phyloP scores from a whole-genome alignment of 352 stramenopile species.

The Phytophthora idaei region DNA sequence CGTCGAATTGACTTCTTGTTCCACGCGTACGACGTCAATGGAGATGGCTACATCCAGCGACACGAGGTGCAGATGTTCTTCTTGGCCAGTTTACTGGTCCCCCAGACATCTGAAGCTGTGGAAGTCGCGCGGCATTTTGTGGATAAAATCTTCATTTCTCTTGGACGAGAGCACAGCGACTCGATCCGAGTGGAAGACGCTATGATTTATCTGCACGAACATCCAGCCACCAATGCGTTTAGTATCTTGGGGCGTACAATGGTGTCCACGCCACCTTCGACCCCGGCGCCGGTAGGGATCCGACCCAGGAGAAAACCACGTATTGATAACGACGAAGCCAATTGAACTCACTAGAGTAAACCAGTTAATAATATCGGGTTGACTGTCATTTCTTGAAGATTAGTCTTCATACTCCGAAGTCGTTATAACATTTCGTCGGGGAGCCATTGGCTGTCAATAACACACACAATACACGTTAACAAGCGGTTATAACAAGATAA shows the following conservation, averaged over 20 bases:
- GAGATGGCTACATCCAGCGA: constrained; percentile 62
- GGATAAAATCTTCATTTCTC: constrained; percentile 61
- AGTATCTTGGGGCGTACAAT: constrained; percentile 72
- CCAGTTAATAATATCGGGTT: too few species aligned
- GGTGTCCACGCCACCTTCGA: constrained; percentile 38
- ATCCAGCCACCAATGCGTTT: constrained; percentile 62
- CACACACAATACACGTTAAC: constrained; percentile 8
- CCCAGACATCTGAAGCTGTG: constrained; percentile 44
- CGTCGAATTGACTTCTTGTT: constrained; percentile 72
- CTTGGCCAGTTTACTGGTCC: constrained; percentile 57
- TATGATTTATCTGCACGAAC: constrained; percentile 50
- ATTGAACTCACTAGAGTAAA: too few species aligned
- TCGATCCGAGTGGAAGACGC: constrained; percentile 54
- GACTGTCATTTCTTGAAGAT: background rate
- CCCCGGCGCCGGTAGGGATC: constrained; percentile 9
- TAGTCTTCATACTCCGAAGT: constrained; percentile 17
- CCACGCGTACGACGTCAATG: constrained; percentile 77
- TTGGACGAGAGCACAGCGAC: constrained; percentile 46
- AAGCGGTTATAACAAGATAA: background rate
- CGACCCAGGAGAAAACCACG: constrained; percentile 2
- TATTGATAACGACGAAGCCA: too few species aligned
- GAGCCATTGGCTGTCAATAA: constrained; percentile 25
- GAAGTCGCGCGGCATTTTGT: constrained; percentile 67
- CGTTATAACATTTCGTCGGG: constrained; percentile 31
- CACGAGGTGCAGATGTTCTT: constrained; percentile 70